Conservation (phyloP, 805 yeast genomes). For the Danielozyma ontarioensis region DNA sequence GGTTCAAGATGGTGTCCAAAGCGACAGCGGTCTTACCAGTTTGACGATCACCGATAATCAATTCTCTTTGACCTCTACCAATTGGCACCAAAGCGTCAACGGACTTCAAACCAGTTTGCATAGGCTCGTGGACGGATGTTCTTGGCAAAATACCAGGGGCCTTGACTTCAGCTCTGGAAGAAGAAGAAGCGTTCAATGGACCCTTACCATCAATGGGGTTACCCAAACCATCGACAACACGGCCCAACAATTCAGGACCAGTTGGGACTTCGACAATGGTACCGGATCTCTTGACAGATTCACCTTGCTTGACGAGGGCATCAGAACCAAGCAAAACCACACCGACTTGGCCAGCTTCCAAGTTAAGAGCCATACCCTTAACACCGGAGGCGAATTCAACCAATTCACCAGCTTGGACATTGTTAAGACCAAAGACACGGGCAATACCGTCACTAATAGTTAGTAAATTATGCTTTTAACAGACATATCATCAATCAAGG, state of each 20-base stretch:
- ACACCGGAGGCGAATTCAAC: conserved; percentile 99
- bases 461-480: conserved; percentile 36
- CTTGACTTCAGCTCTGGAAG: conserved; percentile 96
- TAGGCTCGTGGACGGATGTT: conserved; percentile 97
- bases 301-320: conserved; percentile 98
- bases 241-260: conserved; percentile 96
- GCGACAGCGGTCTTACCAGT: conserved; percentile 99
- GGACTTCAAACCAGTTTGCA: conserved; percentile 99
- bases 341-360: conserved; percentile 99
- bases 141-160: conserved; percentile 99
- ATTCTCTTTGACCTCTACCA: conserved; percentile 99
- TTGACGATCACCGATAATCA: conserved; percentile 99
- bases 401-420: conserved; percentile 99
- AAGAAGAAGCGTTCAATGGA: conserved; percentile 80
- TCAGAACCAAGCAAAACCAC: conserved; percentile 99
- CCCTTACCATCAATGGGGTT: conserved; percentile 99
- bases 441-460: conserved; percentile 97
- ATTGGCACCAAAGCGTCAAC: conserved; percentile 99
- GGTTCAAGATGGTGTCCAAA: conserved; percentile 95
- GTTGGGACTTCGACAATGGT: conserved; percentile 98
- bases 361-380: conserved; percentile 99
- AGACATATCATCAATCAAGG: too few relatives aligned
- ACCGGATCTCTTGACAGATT: conserved; percentile 99
- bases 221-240: conserved; percentile 99
- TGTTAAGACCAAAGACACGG: conserved; percentile 99